Evolutionary conservation across 768 basidiomycete species (phyloP).

Genomic region (Trametes maxima): DNA sequence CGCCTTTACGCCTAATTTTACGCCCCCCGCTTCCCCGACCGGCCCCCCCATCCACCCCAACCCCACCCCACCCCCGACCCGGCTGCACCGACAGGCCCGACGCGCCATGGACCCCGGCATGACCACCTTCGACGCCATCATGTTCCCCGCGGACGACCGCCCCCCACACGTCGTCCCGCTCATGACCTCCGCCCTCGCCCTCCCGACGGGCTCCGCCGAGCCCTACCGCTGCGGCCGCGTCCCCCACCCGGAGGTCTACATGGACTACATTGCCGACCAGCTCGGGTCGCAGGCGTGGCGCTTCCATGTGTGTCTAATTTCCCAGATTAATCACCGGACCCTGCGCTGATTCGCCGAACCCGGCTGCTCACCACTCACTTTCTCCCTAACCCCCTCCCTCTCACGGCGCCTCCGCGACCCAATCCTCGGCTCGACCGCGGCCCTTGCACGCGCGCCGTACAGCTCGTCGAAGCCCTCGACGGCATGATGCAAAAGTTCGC

Average conservation of each 20-base stretch:
- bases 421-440: neutral
- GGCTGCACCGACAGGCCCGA: neutral
- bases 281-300: slow-evolving; percentile 70
- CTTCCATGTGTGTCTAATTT: slow-evolving; percentile 55
- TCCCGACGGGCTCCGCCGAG: slow-evolving; percentile 22
- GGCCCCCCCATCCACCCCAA: neutral
- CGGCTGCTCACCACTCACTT: neutral
- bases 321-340: slow-evolving; percentile 18
- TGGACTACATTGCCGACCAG: slow-evolving; percentile 84
- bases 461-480: slow-evolving; percentile 77
- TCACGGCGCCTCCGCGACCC: slow-evolving; percentile 12
- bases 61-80: neutral
- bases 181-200: slow-evolving; percentile 62
- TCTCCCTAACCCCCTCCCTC: slow-evolving; percentile 19
- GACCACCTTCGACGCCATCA: slow-evolving; percentile 65
- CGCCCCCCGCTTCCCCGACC: neutral
- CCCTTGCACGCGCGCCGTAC: slow-evolving; percentile 2
- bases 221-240: slow-evolving; percentile 55
- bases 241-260: slow-evolving; percentile 83
- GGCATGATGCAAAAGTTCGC: slow-evolving; percentile 80
- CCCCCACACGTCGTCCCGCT: slow-evolving; percentile 72
- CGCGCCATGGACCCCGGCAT: slow-evolving; percentile 59
- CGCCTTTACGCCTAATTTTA: slow-evolving; percentile 14
- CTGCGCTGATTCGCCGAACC: slow-evolving; percentile 19
- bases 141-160: slow-evolving; percentile 81